Evolutionary conservation across 306 rosid species (phyloP).

Genomic region (Arachis stenosperma): DNA sequence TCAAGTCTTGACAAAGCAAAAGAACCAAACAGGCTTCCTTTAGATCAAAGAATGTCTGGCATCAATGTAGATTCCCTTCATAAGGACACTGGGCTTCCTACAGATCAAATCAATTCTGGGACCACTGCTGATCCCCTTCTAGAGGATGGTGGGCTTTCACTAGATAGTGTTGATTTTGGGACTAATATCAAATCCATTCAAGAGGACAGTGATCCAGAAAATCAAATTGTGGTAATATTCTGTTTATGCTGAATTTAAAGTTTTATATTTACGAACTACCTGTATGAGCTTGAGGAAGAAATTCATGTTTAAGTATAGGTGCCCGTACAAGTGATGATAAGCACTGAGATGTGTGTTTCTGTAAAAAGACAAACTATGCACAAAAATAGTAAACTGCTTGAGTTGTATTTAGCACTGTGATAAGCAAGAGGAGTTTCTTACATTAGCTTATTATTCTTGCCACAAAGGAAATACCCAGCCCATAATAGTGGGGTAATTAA

Average conservation of each 20-base stretch:
- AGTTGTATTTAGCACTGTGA: background rate
- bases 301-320: constrained; percentile 7
- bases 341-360: background rate
- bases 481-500: no score
- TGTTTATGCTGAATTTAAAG: constrained; percentile 30
- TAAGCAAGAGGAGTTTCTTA: no score
- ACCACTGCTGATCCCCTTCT: background rate
- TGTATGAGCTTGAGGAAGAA: constrained; percentile 18
- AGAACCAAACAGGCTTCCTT: constrained; percentile 39
- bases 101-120: no score
- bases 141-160: constrained; percentile 29
- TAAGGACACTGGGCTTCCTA: no score
- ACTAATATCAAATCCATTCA: background rate
- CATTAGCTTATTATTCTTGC: no score
- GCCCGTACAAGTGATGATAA: constrained; percentile 6
- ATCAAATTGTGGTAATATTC: constrained; percentile 54
- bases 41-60: constrained; percentile 38
- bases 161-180: no score
- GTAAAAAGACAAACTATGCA: background rate
- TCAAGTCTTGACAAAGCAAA: constrained; percentile 55
- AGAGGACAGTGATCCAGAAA: constrained; percentile 41
- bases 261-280: background rate
- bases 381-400: background rate
- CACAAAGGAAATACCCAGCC: no score
- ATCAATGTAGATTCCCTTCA: constrained; percentile 29